Percentiles rank a stretch among this genome's conserved stretches.
Evolutionary conservation across 73 alveolate genomes (phyloP).

Genomic region (Paraurostyla sp.): DNA sequence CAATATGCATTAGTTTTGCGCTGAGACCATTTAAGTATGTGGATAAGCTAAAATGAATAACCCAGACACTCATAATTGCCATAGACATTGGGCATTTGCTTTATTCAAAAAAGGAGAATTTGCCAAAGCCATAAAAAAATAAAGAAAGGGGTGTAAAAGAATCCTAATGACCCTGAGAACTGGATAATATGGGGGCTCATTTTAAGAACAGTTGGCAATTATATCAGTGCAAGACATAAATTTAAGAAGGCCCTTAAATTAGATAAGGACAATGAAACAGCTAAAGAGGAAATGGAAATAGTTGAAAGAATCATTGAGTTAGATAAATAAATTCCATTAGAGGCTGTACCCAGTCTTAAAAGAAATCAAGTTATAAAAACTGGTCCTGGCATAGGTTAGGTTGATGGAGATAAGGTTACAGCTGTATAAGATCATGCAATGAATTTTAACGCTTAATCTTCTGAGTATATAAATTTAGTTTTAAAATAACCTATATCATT

Average conservation of each 20-base stretch:
- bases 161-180: constrained; percentile 73
- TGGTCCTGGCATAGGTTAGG: too few relatives aligned
- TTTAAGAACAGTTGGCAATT: constrained; percentile 66
- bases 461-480: too few relatives aligned
- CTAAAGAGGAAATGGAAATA: constrained; percentile 57
- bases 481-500: too few relatives aligned
- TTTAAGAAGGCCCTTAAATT: constrained; percentile 68
- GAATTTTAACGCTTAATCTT: too few relatives aligned
- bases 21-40: constrained; percentile 60
- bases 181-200: constrained; percentile 82
- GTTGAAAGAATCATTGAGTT: constrained; percentile 50
- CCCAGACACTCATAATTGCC: constrained; percentile 38
- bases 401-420: too few relatives aligned
- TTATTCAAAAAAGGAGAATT: constrained; percentile 61
- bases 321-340: constrained; percentile 54
- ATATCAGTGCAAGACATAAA: constrained; percentile 64
- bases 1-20: constrained; percentile 51
- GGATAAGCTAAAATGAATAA: constrained; percentile 56
- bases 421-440: too few relatives aligned
- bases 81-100: constrained; percentile 79
- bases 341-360: constrained; percentile 30
- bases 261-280: constrained; percentile 65
- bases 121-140: constrained; percentile 72
- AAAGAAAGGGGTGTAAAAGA: constrained; percentile 58
- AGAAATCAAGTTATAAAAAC: too few relatives aligned